phyloP scores from a whole-genome alignment of 2,329 filamentous ascomycete species.

The Talaromyces rugulosus region DNA sequence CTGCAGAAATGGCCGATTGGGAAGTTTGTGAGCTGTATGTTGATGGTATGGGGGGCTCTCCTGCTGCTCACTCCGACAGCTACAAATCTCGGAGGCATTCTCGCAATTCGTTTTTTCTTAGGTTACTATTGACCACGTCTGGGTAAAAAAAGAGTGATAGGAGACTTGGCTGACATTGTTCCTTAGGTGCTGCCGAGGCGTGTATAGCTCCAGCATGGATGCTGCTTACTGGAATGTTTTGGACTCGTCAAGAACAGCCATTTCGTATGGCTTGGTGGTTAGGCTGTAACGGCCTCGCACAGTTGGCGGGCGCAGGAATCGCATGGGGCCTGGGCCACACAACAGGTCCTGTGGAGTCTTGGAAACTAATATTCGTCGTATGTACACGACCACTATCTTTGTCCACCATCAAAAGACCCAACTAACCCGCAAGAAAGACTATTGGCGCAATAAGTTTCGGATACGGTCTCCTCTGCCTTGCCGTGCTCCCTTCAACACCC shows the following conservation, averaged over 20 bases:
- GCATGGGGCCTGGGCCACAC: conserved; percentile 21
- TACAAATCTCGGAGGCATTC: conserved; percentile 28
- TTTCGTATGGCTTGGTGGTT: conserved; percentile 20
- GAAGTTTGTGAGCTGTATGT: conserved; percentile 30
- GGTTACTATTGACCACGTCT: conserved; percentile 16
- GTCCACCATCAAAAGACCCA: background rate
- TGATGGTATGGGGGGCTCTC: conserved; percentile 30
- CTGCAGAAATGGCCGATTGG: conserved; percentile 34
- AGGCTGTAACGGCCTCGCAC: conserved; percentile 19
- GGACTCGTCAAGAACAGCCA: conserved; percentile 19
- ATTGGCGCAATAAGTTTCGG: conserved; percentile 45
- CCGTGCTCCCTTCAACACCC: conserved; percentile 36
- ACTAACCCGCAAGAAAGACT: conserved; percentile 14
- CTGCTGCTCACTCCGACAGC: conserved; percentile 23
- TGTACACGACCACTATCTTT: background rate
- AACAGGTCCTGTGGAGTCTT: conserved; percentile 13
- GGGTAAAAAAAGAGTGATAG: conserved; percentile 14
- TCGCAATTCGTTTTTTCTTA: conserved; percentile 41
- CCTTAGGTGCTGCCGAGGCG: background rate
- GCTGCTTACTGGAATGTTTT: conserved; percentile 20
- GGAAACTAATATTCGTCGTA: conserved; percentile 38
- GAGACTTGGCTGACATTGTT: conserved; percentile 15
- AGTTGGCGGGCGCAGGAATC: conserved; percentile 18
- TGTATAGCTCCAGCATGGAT: conserved; percentile 8
- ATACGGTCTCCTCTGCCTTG: conserved; percentile 30